Conservation (phyloP, 2,329 filamentous ascomycete species). For the Chaetomium olivaceum region DNA sequence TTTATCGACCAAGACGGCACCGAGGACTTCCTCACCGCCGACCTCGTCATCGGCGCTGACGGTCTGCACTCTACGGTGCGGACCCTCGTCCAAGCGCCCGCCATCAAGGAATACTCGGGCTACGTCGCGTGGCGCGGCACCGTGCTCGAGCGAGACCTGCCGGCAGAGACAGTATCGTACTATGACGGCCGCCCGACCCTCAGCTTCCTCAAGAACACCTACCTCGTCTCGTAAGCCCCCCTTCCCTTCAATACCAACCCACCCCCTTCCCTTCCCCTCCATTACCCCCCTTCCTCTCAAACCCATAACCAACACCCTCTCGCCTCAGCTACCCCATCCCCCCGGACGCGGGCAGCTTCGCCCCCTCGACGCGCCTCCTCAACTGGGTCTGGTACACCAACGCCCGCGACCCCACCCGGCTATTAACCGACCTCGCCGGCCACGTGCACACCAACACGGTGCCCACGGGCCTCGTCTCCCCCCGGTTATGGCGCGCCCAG, state of each 20-base stretch:
- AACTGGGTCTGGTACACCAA: constrained; percentile 53
- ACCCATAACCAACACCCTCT: background rate
- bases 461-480: constrained; percentile 43
- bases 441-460: constrained; percentile 45
- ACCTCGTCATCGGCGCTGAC: constrained; percentile 38
- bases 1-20: constrained; percentile 32
- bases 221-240: constrained; percentile 32
- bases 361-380: constrained; percentile 44
- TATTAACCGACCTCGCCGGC: constrained; percentile 48
- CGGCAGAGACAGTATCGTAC: constrained; percentile 27
- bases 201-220: constrained; percentile 26
- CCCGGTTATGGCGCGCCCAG: constrained; percentile 42
- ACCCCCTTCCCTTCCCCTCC: too few relatives aligned
- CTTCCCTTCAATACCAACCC: too few relatives aligned
- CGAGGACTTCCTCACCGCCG: constrained; percentile 38
- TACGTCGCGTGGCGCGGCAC: constrained; percentile 37
- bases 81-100: constrained; percentile 29
- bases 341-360: constrained; percentile 42
- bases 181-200: constrained; percentile 25
- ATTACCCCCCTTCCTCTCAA: background rate
- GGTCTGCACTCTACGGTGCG: constrained; percentile 39
- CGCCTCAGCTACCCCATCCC: constrained; percentile 46
- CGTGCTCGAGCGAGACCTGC: constrained; percentile 30
- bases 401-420: constrained; percentile 41
- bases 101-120: constrained; percentile 33